Percentiles rank a stretch among this genome's conserved stretches.
Conservation (phyloP, 352 stramenopile genomes). For the Globisporangium nunn region DNA sequence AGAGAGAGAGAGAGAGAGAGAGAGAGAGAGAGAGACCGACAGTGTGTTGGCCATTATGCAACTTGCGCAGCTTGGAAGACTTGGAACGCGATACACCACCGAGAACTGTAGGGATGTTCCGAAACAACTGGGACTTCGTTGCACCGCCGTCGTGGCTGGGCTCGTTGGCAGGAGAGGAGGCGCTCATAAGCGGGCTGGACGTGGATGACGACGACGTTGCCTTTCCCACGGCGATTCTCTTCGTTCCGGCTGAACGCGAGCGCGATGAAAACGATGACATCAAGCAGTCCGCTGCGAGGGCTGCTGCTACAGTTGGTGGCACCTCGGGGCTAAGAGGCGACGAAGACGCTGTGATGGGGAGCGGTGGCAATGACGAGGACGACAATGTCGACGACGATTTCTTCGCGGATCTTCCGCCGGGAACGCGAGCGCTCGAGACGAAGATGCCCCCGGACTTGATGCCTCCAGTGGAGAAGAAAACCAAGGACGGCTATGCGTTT, state of each 20-base stretch:
- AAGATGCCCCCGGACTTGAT: constrained; percentile 23
- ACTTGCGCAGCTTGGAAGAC: no score
- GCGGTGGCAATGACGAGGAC: constrained; percentile 10
- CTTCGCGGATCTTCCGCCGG: constrained; percentile 43
- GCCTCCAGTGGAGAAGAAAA: constrained; percentile 23
- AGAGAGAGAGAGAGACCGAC: no score
- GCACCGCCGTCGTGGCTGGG: constrained; percentile 40
- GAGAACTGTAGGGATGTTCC: constrained; percentile 21
- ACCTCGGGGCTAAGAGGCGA: constrained; percentile 6
- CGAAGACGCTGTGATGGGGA: not conserved
- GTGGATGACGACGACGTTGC: not conserved
- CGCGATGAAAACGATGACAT: not conserved
- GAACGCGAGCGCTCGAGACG: constrained; percentile 39
- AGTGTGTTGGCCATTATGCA: no score
- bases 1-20: no score
- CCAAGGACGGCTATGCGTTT: constrained; percentile 40
- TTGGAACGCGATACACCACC: not conserved
- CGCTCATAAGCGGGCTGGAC: constrained; percentile 28
- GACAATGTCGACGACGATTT: constrained; percentile 29
- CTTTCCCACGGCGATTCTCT: constrained; percentile 14
- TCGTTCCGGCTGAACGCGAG: constrained; percentile 14
- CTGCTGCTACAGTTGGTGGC: not conserved
- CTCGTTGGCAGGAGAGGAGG: constrained; percentile 39
- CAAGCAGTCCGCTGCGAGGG: not conserved
- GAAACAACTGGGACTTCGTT: constrained; percentile 45